Evolutionary conservation across 495 filamentous ascomycete genomes (phyloP), one percentile per base, ranked within the genome.

Genomic region (Penicillium manginii): DNA sequence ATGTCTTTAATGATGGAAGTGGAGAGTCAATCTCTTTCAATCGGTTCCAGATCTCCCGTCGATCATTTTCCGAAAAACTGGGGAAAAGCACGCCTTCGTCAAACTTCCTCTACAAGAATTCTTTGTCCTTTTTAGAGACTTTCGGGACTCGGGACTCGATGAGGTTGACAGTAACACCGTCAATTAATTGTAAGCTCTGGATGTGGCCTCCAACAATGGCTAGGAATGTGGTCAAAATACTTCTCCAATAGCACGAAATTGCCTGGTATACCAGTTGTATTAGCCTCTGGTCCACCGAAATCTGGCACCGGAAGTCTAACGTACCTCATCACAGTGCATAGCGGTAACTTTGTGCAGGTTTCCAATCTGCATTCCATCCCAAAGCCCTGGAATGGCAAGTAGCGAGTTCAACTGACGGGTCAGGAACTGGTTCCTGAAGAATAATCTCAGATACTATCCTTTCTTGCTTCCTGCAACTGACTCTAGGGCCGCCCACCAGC

Each of bases 1-100:
- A 61, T 2, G 59, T 61, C 23, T 52, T 32, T 4, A 57, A 50
- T 1, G 53, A 55, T 7, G 54, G 59, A 18, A 61, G 57, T 5
- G 42, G 33, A 33, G 22, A 54, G 1, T 53, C 22, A n/a, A 61
- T 61, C 39, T 53, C 11, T 21, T 54, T 37, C 40, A 61, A 32
- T 17, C 33, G 31, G 17, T 32, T 18, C 59, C 49, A 57, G 10
- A 22, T 17, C 19, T 22, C 18, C 29, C 23, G 23, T 26, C 23
- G 23, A 26, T 26, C 4, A 26, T 26, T 26, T 26, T 26, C 23
- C 23, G 23, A 26, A 26, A 26, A 26, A 26, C 23, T 26, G 23
- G 23, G 23, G 23, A 26, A 26, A 26, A 26, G 23, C 23, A 26
- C n/a, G 2, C 22, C 23, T 42, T 14, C 39, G 43, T 45, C 19